Conservation (phyloP, 2,329 filamentous ascomycete species). For the Macrophomina phaseolina region DNA sequence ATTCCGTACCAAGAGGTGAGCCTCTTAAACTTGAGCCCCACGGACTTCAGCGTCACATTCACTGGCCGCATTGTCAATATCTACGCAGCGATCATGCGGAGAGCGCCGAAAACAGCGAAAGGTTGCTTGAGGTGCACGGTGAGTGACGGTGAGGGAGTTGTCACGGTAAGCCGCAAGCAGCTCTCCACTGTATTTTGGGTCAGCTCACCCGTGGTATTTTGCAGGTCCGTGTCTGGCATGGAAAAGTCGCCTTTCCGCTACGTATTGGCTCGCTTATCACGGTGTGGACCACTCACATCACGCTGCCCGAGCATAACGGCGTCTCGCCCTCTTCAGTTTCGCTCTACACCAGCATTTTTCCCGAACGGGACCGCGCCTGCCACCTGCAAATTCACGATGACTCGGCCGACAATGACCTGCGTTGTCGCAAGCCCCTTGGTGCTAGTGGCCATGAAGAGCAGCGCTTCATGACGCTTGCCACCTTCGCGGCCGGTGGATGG, state of each 20-base stretch:
- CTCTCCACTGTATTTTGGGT: neutral
- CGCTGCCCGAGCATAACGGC: conserved; percentile 50
- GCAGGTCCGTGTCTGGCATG: conserved; percentile 56
- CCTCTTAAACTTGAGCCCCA: conserved; percentile 57
- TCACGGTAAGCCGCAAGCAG: conserved; percentile 51
- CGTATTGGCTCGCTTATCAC: conserved; percentile 61
- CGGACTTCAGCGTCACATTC: conserved; percentile 58
- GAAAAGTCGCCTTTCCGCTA: conserved; percentile 48
- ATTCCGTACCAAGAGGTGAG: conserved; percentile 52
- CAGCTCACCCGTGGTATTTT: conserved; percentile 43
- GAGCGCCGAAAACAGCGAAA: conserved; percentile 52
- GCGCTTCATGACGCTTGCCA: conserved; percentile 62
- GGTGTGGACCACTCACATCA: conserved; percentile 63
- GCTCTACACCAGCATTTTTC: conserved; percentile 63
- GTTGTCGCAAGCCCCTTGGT: conserved; percentile 38
- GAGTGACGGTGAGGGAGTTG: conserved; percentile 61
- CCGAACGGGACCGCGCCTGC: conserved; percentile 60
- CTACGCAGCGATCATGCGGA: conserved; percentile 50
- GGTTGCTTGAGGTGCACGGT: conserved; percentile 61
- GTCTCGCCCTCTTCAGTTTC: conserved; percentile 53
- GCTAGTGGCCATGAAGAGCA: conserved; percentile 38
- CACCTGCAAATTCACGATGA: conserved; percentile 56
- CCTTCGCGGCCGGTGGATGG: conserved; percentile 60
- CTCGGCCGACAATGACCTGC: conserved; percentile 56
- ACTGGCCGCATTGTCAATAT: conserved; percentile 64